Evolutionary conservation across 31 red algal species (phyloP).

Genomic region (Asparagopsis taxiformis): DNA sequence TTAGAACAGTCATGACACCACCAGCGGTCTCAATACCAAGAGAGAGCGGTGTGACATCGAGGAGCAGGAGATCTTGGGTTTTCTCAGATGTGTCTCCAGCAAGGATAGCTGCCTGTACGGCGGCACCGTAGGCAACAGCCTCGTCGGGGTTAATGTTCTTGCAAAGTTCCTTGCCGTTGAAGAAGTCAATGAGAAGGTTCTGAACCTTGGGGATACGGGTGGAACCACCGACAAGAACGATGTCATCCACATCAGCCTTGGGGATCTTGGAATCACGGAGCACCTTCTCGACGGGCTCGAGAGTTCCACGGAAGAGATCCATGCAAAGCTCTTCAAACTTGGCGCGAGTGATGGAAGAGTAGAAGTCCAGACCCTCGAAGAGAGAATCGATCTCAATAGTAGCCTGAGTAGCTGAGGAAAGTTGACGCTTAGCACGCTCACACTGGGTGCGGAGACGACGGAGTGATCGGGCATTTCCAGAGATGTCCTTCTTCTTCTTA

Average conservation of each 20-base stretch:
- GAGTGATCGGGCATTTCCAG: slow-evolving; percentile 74
- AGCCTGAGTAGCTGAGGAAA: slow-evolving; percentile 95
- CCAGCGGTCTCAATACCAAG: slow-evolving; percentile 99
- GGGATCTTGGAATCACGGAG: slow-evolving; percentile 90
- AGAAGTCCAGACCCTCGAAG: slow-evolving; percentile 96
- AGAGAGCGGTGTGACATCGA: slow-evolving; percentile 99
- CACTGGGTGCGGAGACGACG: slow-evolving; percentile 93
- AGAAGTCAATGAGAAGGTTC: slow-evolving; percentile 89
- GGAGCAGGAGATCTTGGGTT: slow-evolving; percentile 95
- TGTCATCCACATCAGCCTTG: slow-evolving; percentile 97
- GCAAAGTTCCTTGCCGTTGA: slow-evolving; percentile 99
- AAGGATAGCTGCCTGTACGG: slow-evolving; percentile 97
- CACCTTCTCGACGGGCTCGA: slow-evolving; percentile 95
- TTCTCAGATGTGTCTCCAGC: slow-evolving; percentile 92
- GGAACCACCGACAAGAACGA: slow-evolving; percentile 98
- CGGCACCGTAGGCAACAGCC: slow-evolving; percentile 99
- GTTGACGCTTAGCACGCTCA: slow-evolving; percentile 96
- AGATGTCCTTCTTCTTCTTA: slow-evolving; percentile 98
- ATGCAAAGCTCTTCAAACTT: slow-evolving; percentile 99
- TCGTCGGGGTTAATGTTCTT: slow-evolving; percentile 99
- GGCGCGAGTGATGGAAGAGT: slow-evolving; percentile 92
- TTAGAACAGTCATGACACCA: slow-evolving; percentile 99
- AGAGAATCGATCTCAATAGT: slow-evolving; percentile 99
- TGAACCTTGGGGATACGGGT: slow-evolving; percentile 99
- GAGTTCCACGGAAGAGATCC: slow-evolving; percentile 93